Percentiles rank a stretch among this genome's conserved stretches.
Evolutionary conservation across 164 flowering plant species (phyloP).

Genomic region (Brasenia schreberi): DNA sequence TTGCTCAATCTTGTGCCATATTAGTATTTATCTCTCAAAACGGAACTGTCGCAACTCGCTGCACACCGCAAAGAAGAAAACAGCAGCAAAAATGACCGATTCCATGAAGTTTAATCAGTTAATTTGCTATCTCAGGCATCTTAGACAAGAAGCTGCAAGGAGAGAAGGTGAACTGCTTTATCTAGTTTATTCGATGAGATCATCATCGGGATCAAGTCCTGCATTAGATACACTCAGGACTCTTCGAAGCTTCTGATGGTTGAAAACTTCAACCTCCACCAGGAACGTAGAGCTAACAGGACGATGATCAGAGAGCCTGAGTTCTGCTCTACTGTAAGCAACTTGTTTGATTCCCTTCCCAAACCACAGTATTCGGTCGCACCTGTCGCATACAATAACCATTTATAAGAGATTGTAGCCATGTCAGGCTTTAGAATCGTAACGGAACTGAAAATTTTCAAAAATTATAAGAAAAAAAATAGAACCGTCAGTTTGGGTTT

Average conservation of each 20-base stretch:
- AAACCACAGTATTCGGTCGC: conserved; percentile 84
- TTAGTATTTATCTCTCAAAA: no score
- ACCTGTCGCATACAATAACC: conserved; percentile 39
- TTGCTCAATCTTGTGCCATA: no score
- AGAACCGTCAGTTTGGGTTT: no score
- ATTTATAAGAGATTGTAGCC: not conserved
- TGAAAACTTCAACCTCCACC: conserved; percentile 64
- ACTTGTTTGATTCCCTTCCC: conserved; percentile 83
- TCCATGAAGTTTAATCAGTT: no score
- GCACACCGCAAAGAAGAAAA: no score
- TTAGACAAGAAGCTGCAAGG: not conserved
- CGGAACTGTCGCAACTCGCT: no score
- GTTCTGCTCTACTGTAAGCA: conserved; percentile 49
- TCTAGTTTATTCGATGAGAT: conserved; percentile 23
- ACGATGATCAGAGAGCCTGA: conserved; percentile 78
- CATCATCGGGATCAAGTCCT: conserved; percentile 44
- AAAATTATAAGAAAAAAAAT: no score
- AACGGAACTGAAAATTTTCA: no score
- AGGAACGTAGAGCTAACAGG: conserved; percentile 75
- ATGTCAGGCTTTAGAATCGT: no score
- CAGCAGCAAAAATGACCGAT: no score
- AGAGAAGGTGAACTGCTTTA: not conserved
- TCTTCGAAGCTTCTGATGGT: conserved; percentile 56
- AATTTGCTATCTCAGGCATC: not conserved
- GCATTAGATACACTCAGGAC: conserved; percentile 50